These are phyloP conservation scores for Geosiphon pyriformis DNA, from an alignment of 192 early-diverging fungal species.

Conservation along the genomic window DNA sequence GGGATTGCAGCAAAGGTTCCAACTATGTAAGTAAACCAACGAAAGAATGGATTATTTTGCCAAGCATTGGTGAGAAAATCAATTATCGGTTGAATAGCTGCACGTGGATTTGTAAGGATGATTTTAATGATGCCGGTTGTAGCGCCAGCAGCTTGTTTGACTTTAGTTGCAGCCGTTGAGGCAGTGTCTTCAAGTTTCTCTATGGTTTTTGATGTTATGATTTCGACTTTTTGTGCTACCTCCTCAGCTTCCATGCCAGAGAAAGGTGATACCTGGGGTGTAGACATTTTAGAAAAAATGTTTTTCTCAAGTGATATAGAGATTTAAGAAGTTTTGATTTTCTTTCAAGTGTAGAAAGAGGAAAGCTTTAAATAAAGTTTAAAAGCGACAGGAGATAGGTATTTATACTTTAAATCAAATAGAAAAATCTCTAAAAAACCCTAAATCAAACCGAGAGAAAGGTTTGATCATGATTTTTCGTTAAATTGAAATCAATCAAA, in stretches of 20 bases:
- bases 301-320: no score
- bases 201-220: background rate
- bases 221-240: background rate
- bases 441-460: no score
- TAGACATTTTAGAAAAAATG: no score
- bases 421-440: no score
- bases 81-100: background rate
- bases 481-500: no score
- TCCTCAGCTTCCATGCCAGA: background rate
- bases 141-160: background rate
- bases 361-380: no score
- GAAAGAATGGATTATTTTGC: background rate
- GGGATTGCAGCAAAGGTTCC: background rate
- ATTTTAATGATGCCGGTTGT: background rate
- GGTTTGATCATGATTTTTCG: no score
- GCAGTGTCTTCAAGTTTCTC: background rate
- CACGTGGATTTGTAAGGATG: background rate
- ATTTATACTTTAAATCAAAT: no score
- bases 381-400: no score
- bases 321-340: no score
- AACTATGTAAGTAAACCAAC: background rate
- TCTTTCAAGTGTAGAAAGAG: no score
- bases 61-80: background rate
- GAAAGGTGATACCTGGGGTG: background rate
- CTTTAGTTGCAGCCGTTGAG: background rate